phyloP scores from a whole-genome alignment of 2,329 filamentous ascomycete genomes.

The Periconia macrospinosa region DNA sequence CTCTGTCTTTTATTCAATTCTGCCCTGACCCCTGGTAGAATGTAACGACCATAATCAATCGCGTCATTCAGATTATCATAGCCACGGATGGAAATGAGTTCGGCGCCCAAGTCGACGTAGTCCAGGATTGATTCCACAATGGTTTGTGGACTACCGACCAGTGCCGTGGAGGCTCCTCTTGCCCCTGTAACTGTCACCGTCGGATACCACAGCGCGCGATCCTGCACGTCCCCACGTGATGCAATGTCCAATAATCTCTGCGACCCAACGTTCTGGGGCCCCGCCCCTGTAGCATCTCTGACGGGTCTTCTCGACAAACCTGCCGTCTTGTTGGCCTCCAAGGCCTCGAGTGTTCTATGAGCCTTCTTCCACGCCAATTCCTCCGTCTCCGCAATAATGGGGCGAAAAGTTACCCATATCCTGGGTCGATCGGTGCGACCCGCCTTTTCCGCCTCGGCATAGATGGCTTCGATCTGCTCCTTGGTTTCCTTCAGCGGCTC shows the following conservation, averaged over 20 bases:
- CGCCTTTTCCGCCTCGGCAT: conserved; percentile 60
- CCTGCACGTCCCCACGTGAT: conserved; percentile 15
- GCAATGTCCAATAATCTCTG: conserved; percentile 17
- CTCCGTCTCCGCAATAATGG: conserved; percentile 63
- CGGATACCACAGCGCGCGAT: conserved; percentile 16
- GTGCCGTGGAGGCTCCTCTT: conserved; percentile 11
- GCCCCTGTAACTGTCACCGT: conserved; percentile 16
- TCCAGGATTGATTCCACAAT: conserved; percentile 16
- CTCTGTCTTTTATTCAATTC: conserved; percentile 10
- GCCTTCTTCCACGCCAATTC: conserved; percentile 66
- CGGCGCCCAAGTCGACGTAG: conserved; percentile 16
- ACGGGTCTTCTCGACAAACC: conserved; percentile 5
- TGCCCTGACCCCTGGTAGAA: conserved; percentile 12
- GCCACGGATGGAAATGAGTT: conserved; percentile 16
- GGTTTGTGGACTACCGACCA: conserved; percentile 17
- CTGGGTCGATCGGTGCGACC: conserved; percentile 58
- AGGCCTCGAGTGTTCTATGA: conserved; percentile 56
- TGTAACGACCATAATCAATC: conserved; percentile 16
- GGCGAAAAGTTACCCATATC: conserved; percentile 67
- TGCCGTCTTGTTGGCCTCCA: conserved; percentile 47
- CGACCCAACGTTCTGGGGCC: conserved; percentile 13
- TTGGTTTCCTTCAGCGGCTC: conserved; percentile 66
- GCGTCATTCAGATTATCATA: conserved; percentile 19
- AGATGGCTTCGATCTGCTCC: conserved; percentile 64
- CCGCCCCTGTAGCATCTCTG: conserved; percentile 1